Evolutionary conservation across 495 filamentous ascomycete species (phyloP).

Genomic region (Aspergillus wentii): DNA sequence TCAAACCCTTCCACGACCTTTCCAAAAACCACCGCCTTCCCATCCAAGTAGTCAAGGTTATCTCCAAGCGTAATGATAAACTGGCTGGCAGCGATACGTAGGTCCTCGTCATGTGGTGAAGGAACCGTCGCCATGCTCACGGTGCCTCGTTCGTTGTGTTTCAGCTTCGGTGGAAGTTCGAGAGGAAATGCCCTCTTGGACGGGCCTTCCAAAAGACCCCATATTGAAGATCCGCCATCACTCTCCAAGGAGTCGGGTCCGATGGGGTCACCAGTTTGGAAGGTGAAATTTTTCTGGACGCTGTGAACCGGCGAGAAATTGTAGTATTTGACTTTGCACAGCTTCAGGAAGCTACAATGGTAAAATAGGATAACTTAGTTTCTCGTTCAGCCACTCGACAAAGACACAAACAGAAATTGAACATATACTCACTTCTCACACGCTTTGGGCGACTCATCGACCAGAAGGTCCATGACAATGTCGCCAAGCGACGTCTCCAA

Average conservation of each 20-base stretch:
- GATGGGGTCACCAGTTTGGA: conserved; percentile 90
- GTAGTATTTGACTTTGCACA: conserved; percentile 97
- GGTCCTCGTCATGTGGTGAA: conserved; percentile 70
- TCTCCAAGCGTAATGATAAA: conserved; percentile 88
- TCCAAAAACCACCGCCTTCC: conserved; percentile 89
- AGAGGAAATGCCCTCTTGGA: conserved; percentile 76
- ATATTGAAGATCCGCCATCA: conserved; percentile 88
- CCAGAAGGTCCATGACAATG: conserved; percentile 85
- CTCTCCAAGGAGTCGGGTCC: conserved; percentile 76
- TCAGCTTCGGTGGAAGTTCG: conserved; percentile 75
- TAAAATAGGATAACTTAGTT: conserved; percentile 46
- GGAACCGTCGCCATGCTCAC: conserved; percentile 92
- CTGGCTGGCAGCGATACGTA: conserved; percentile 76
- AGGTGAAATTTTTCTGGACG: conserved; percentile 87
- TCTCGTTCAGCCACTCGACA: conserved; percentile 34
- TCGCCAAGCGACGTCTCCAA: conserved; percentile 90
- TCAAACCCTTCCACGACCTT: conserved; percentile 94
- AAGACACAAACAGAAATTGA: conserved; percentile 7
- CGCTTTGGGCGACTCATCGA: conserved; percentile 79
- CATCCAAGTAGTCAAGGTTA: conserved; percentile 81
- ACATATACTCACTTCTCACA: conserved; percentile 76
- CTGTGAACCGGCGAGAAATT: conserved; percentile 89
- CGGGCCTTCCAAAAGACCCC: conserved; percentile 72
- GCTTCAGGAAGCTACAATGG: conserved; percentile 80
- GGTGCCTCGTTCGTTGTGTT: conserved; percentile 79